Base-by-base conservation (phyloP, 129 eudicot species). In the Chrysanthemum lavandulifolium region DNA sequence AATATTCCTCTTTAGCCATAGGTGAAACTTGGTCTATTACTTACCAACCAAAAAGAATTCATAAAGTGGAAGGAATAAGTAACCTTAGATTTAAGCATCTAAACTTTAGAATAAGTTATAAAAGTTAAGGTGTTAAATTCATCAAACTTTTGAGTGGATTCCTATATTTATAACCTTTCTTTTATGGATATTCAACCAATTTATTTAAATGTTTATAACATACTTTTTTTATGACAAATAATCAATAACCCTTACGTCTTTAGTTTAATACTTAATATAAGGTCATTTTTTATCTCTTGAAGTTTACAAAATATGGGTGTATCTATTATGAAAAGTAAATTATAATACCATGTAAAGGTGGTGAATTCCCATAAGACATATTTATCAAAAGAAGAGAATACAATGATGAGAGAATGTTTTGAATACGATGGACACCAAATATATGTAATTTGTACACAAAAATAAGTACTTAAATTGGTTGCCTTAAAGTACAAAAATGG, bases 361-460 rank as follows among this genome's bases (percentile, higher is more conserved):
- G 29, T 49, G 48, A 61, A 68, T 58, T 73, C 50, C 51, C 72
- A 68, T 21, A 23, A 65, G 78, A 78, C 74, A 79, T 75, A 43
- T 18, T 19, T 69, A 76, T 72, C 43, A 76, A 79, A 76, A 76
- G 82, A 56, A 72, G 84, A 72, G 84, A 79, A 71, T 48, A 67
- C 61, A 74, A 78, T 78, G 82, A 73, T 68, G 77, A 51, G 69
- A 45, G 87, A 83, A 75, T 79, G 81, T 70, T 69, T 74, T 65
- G 71, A 61, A 76, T 40, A 29, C 67, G 68, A 81, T 60, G 52
- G 68, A 70, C 77, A 63, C 62, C 15, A 69, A 73, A 50, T 71
- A 27, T 29, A 49, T 69, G 62, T n/a, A 50, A 58, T 63, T 69
- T 71, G 77, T 56, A 51, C 65, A 47, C 33, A 67, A 65, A 58